Conservation (phyloP, 495 filamentous ascomycete genomes). For the Penicillium longicatenatum region DNA sequence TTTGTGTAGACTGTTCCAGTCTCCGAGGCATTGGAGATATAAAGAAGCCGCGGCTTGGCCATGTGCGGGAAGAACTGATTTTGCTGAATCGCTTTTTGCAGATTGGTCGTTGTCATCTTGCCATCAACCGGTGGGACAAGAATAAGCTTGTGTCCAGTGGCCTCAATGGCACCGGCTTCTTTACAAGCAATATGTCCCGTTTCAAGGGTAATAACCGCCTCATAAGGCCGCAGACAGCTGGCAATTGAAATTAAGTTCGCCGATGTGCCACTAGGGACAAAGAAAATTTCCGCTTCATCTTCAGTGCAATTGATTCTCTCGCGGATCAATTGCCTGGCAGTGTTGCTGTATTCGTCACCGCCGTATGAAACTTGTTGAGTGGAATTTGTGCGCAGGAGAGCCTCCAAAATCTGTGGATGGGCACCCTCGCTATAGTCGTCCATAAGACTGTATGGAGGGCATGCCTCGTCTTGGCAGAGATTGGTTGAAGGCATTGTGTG, state of each 20-base stretch:
- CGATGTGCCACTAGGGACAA: conserved; percentile 47
- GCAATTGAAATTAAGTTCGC: conserved; percentile 49
- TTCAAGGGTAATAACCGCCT: conserved; percentile 45
- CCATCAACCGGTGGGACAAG: conserved; percentile 39
- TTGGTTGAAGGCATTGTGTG: conserved; percentile 29
- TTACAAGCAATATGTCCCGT: conserved; percentile 46
- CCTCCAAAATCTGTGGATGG: conserved; percentile 44
- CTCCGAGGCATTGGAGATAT: conserved; percentile 48
- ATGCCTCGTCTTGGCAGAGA: conserved; percentile 33
- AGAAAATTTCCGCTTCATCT: conserved; percentile 46
- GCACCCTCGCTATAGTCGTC: conserved; percentile 52
- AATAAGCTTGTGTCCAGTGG: conserved; percentile 49
- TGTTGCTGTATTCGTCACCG: conserved; percentile 36
- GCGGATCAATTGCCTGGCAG: conserved; percentile 36
- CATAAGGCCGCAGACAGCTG: conserved; percentile 45
- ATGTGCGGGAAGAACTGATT: conserved; percentile 48
- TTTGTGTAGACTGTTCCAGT: conserved; percentile 44
- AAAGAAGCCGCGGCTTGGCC: conserved; percentile 46
- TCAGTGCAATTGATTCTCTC: conserved; percentile 30
- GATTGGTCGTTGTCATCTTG: conserved; percentile 41
- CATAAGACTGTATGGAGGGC: conserved; percentile 43
- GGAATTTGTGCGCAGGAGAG: conserved; percentile 40
- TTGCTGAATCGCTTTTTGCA: conserved; percentile 37
- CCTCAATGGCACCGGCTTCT: conserved; percentile 49
- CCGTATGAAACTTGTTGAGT: conserved; percentile 46